Percentiles rank a stretch among this genome's conserved stretches.
Conservation (phyloP, 148 eudicot genomes). For the Cornus florida region DNA sequence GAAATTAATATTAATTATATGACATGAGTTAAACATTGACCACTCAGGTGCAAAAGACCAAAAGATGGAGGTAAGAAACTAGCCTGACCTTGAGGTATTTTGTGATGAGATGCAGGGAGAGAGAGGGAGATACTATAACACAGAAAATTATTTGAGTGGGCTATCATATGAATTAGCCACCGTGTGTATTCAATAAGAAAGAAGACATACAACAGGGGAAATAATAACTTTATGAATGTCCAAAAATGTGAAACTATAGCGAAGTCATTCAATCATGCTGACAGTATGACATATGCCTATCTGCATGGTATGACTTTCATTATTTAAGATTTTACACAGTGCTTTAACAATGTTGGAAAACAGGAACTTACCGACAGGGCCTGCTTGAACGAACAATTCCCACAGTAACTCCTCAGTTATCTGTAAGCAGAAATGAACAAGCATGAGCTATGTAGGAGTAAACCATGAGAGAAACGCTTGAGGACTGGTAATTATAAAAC, state of each 20-base stretch:
- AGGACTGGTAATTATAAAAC: no score
- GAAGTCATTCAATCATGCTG: not conserved
- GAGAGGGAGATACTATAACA: no score
- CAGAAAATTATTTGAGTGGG: not conserved
- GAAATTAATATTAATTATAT: no score
- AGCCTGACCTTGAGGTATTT: no score
- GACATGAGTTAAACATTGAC: no score
- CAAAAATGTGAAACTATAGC: no score
- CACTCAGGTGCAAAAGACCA: no score
- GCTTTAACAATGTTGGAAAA: not conserved
- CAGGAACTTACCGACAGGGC: constrained; percentile 71
- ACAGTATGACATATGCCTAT: not conserved
- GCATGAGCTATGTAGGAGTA: constrained; percentile 1
- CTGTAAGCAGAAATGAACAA: constrained; percentile 34
- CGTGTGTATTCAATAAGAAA: not conserved
- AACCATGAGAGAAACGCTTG: not conserved
- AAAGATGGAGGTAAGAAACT: no score
- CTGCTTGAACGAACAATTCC: constrained; percentile 93
- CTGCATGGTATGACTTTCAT: not conserved
- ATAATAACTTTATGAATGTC: no score
- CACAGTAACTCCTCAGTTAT: constrained; percentile 76
- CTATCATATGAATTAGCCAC: not conserved
- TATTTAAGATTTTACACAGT: no score
- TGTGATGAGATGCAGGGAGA: no score
- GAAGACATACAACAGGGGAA: not conserved